phyloP scores from a whole-genome alignment of 164 flowering plant genomes.

The Nymphaea colorata region DNA sequence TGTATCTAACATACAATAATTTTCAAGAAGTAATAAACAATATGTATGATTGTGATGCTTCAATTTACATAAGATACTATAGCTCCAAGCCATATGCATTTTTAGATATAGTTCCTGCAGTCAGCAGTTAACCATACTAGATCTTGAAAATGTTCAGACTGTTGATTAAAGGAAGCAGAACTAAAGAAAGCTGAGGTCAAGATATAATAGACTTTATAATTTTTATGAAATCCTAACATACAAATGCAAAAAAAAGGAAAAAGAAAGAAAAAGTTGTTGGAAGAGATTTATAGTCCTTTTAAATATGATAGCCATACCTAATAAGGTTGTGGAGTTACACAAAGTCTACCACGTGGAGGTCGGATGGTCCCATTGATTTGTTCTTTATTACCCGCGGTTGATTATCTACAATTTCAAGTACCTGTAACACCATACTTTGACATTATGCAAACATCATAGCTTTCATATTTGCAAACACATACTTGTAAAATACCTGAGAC shows the following conservation, averaged over 20 bases:
- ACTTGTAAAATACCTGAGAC: background rate
- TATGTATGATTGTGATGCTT: no score
- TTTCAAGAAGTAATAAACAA: no score
- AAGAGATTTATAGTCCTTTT: background rate
- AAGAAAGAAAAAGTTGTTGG: background rate
- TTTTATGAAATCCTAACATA: background rate
- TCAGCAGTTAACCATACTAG: no score
- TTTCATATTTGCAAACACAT: background rate
- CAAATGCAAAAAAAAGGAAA: background rate
- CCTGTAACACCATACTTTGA: slow-evolving; percentile 21
- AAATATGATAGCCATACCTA: background rate
- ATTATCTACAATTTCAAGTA: slow-evolving; percentile 52
- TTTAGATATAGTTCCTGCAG: no score
- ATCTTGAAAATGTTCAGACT: background rate
- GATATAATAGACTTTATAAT: no score
- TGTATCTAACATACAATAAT: no score
- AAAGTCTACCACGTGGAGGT: background rate
- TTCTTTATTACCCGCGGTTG: slow-evolving; percentile 48
- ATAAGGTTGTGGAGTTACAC: background rate
- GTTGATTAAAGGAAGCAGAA: background rate
- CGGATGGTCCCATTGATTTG: slow-evolving; percentile 6
- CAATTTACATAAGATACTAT: no score
- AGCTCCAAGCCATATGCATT: no score
- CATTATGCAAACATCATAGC: background rate
- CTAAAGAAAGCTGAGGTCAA: background rate